These are phyloP conservation scores for Lactarius akahatsu DNA, from an alignment of 768 basidiomycete genomes.

Conservation along the genomic window DNA sequence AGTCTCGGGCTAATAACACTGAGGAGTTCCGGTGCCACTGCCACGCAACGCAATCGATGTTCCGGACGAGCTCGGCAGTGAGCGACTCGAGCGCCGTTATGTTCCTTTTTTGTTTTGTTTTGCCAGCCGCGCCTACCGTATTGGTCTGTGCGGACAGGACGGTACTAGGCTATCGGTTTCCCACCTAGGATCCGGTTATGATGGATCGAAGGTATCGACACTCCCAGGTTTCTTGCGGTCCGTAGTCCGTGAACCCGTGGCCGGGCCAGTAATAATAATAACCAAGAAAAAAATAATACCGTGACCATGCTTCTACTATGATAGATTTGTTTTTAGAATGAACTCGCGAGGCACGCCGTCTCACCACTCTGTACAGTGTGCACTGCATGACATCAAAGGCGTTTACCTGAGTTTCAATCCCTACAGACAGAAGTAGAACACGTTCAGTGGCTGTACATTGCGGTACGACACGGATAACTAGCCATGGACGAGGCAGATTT, in stretches of 20 bases:
- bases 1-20: neutral
- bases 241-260: neutral
- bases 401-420: neutral
- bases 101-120: too few species aligned
- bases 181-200: neutral
- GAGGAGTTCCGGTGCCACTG: too few species aligned
- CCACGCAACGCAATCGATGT: neutral
- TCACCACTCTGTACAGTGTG: neutral
- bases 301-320: neutral
- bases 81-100: neutral
- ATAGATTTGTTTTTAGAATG: neutral
- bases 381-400: neutral
- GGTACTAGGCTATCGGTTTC: neutral
- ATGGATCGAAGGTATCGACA: neutral
- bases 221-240: neutral
- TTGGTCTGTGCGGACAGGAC: neutral
- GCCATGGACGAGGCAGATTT: too few species aligned
- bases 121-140: neutral
- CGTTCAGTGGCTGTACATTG: neutral
- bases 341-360: neutral
- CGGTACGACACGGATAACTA: too few species aligned
- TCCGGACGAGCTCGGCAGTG: neutral
- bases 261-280: too few species aligned
- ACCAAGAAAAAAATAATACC: neutral
- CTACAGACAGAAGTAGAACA: neutral